Evolutionary conservation across 192 early-diverging fungal species (phyloP).

Genomic region (Coemansia sp.): DNA sequence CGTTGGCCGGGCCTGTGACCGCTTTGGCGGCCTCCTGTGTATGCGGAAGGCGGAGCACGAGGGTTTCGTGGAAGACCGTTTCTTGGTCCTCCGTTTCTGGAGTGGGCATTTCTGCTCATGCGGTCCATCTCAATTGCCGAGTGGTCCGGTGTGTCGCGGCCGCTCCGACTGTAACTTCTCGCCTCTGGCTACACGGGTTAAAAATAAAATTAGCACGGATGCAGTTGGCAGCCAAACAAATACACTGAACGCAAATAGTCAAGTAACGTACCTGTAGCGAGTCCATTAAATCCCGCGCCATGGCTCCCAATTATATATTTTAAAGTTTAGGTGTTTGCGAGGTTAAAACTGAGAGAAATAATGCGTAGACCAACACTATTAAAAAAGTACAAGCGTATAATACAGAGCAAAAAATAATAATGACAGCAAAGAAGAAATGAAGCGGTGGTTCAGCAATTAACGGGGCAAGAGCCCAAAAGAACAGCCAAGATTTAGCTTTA

Average conservation of each 20-base stretch:
- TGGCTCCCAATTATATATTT: background rate
- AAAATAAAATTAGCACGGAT: background rate
- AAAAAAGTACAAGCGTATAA: background rate
- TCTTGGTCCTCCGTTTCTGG: background rate
- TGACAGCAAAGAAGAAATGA: background rate
- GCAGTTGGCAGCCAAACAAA: too few relatives aligned
- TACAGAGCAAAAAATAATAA: background rate
- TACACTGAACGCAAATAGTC: background rate
- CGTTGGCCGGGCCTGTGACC: background rate
- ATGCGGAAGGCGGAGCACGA: background rate
- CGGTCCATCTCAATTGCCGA: conserved; percentile 7
- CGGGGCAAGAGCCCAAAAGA: background rate
- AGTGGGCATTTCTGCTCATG: background rate
- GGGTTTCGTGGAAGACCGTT: background rate
- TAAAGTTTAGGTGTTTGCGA: background rate
- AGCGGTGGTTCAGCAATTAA: background rate
- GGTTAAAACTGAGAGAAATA: background rate
- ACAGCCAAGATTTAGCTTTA: background rate
- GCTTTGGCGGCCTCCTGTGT: background rate
- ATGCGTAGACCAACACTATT: background rate
- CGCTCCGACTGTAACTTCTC: background rate
- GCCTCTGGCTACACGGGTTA: background rate
- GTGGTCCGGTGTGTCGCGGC: conserved; percentile 1
- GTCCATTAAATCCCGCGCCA: conserved; percentile 9
- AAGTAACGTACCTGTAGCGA: conserved; percentile 6